phyloP scores from a whole-genome alignment of 2,329 filamentous ascomycete genomes.

The Hymenoscyphus scutula region DNA sequence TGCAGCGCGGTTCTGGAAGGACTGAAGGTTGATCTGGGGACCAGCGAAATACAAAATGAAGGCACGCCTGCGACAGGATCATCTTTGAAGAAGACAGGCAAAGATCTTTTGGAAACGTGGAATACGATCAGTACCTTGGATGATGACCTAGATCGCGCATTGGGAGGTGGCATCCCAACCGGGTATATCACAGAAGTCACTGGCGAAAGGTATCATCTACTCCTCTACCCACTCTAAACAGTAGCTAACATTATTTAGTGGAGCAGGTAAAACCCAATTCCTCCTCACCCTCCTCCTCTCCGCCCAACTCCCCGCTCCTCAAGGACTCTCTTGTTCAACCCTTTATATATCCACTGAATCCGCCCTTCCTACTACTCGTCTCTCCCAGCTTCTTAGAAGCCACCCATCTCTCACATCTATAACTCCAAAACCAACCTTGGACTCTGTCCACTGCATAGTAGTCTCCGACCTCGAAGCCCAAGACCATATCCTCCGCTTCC shows the following conservation, averaged over 20 bases:
- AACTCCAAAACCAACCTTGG: conserved; percentile 58
- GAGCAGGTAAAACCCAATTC: conserved; percentile 92
- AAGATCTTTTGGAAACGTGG: conserved; percentile 44
- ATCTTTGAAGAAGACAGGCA: conserved; percentile 35
- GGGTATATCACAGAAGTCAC: conserved; percentile 86
- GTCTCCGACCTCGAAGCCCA: conserved; percentile 91
- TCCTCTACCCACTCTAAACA: conserved; percentile 16
- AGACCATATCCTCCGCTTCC: conserved; percentile 90
- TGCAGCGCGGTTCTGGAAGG: conserved; percentile 63
- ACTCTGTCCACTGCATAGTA: conserved; percentile 74
- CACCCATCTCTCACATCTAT: conserved; percentile 59
- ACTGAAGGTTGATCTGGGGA: conserved; percentile 57
- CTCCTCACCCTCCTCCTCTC: conserved; percentile 81
- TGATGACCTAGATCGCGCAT: conserved; percentile 62
- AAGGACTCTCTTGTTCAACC: conserved; percentile 68
- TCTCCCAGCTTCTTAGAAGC: conserved; percentile 71
- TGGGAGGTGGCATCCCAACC: conserved; percentile 77
- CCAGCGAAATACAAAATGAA: conserved; percentile 11
- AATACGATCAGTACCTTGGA: conserved; percentile 78
- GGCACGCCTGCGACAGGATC: conserved; percentile 17
- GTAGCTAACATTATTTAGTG: conserved; percentile 46
- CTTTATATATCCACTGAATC: conserved; percentile 95
- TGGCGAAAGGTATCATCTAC: conserved; percentile 68
- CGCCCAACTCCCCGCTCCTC: conserved; percentile 74
- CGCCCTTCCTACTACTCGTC: conserved; percentile 74